Percentiles rank a stretch among this genome's conserved stretches.
phyloP scores from a whole-genome alignment of 202 grass and related monocot genomes.

The Eragrostis tef region DNA sequence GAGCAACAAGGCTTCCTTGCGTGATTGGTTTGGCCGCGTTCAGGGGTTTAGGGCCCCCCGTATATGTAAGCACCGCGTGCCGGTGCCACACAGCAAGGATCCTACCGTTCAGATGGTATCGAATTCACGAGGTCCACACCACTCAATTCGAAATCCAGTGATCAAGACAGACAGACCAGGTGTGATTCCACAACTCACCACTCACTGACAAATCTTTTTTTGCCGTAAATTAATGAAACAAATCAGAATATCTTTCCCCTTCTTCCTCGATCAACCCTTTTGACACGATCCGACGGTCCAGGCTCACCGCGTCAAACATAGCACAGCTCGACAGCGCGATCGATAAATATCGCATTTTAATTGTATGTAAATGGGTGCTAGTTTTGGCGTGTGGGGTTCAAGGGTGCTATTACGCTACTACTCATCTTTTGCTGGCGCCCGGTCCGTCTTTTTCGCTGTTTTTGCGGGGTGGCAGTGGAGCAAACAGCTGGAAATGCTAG shows the following conservation, averaged over 20 bases:
- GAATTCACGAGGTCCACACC: background rate
- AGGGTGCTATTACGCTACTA: background rate
- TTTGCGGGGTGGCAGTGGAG: background rate
- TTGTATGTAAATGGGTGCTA: background rate
- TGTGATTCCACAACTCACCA: background rate
- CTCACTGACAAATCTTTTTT: background rate
- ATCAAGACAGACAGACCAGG: background rate
- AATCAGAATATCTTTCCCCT: background rate
- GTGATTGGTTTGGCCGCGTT: no score
- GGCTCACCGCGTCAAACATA: no score
- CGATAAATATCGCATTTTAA: background rate
- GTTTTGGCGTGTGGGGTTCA: background rate
- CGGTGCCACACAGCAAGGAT: background rate
- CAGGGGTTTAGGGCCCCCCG: background rate
- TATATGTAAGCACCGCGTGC: background rate
- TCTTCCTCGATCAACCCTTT: background rate
- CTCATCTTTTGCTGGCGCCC: conserved; percentile 9
- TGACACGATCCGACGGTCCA: background rate
- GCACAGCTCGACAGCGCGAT: background rate
- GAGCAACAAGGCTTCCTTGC: background rate
- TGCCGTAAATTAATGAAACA: background rate
- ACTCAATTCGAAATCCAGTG: background rate
- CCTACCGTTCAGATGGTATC: background rate
- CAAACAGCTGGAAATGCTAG: background rate
- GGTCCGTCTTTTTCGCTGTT: background rate